Evolutionary conservation across 371 early-diverging fungal genomes (phyloP), one percentile per base, ranked within the genome.

Genomic region (Smittium culicis): DNA sequence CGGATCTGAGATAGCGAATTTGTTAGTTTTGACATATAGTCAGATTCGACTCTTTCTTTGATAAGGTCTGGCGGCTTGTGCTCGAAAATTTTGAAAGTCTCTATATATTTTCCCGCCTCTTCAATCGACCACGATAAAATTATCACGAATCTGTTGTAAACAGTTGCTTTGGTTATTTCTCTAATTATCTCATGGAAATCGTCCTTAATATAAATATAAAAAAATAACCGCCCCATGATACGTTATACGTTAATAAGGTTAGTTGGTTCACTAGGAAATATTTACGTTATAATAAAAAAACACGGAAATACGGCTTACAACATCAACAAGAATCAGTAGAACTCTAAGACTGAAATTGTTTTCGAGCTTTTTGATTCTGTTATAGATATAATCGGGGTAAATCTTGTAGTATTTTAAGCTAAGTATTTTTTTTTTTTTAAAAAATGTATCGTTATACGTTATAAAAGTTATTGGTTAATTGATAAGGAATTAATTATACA

Each of bases 101-200:
- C 93, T 83, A 94, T 87, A 60, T 96, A 95, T 24, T 88, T 76
- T 0, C 86, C 97, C 1, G 91, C 91, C 71, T 96, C 97, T 66
- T 94, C 92, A 11, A 75, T 66, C 1, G 83, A 88, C 94, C 94
- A 94, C 1, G 90, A 85, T 24, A 93, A 76, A 59, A 96, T 76
- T 25, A 94, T 45, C 0, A 94, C 92, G 66, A 87, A 80, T 16
- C 86, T 81, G 65, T 82, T 82, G 8, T 81, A 66, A 35, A 93
- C 74, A 5, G 86, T 84, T 0, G 82, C 69, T 27, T 83, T 74
- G 58, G 91, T 92, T 35, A 96, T 79, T 70, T 94, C 94, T 24
- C 90, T 83, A 24, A 96, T 69, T 0, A 87, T 77, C 0, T 83
- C 79, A 71, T 91, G 86, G 61, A 84, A 86, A 62, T 87, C 86